Conservation (phyloP, 441 rosid species). For the Capsella rubella region DNA sequence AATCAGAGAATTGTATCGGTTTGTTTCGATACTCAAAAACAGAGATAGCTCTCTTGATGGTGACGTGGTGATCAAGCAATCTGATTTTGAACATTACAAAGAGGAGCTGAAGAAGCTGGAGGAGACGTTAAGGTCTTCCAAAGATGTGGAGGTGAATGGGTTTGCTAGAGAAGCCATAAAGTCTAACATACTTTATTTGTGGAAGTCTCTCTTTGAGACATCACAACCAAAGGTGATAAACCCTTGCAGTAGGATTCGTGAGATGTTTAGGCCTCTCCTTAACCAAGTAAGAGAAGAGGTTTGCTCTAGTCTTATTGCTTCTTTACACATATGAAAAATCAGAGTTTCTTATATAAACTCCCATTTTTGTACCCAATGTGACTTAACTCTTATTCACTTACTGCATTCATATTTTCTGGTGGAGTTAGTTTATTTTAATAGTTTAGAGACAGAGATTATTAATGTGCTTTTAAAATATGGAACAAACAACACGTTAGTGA, state of each 20-base stretch:
- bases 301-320: neutral
- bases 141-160: neutral
- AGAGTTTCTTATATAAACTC: neutral
- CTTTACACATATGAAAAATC: slow-evolving; percentile 1
- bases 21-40: neutral
- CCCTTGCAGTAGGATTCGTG: neutral
- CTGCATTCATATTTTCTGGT: too few species aligned
- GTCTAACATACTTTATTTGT: neutral
- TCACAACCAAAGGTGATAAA: neutral
- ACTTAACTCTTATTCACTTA: too few species aligned
- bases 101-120: neutral
- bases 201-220: neutral
- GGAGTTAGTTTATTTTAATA: too few species aligned
- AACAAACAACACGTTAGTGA: too few species aligned
- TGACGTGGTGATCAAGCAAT: neutral
- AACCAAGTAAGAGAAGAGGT: neutral
- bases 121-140: neutral
- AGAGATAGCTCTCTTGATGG: neutral
- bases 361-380: too few species aligned
- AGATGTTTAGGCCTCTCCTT: neutral
- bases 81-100: neutral
- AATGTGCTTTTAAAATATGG: too few species aligned
- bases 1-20: neutral
- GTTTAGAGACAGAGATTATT: too few species aligned
- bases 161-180: neutral